A percentile compares a stretch with the other conserved stretches of the same genome.
These are phyloP conservation scores for Amaranthus tricolor DNA, from an alignment of 179 eudicot species.

Conservation along the genomic window DNA sequence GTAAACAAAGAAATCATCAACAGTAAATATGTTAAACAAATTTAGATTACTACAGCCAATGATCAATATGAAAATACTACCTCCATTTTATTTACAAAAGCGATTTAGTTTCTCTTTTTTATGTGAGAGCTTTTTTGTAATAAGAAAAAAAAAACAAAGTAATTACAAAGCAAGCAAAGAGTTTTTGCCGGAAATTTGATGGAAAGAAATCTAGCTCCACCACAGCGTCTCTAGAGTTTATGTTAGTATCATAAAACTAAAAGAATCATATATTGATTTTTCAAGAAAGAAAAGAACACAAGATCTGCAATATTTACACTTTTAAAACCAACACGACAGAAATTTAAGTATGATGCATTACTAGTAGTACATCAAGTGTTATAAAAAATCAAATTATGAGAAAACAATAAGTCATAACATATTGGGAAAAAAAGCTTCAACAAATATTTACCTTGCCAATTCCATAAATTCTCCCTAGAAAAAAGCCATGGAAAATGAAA, in stretches of 20 bases:
- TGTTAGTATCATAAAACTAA: too few relatives aligned
- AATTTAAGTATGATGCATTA: background rate
- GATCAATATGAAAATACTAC: background rate
- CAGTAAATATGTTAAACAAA: background rate
- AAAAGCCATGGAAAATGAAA: background rate
- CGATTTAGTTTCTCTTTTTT: too few relatives aligned
- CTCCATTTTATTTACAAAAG: too few relatives aligned
- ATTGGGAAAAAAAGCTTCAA: background rate
- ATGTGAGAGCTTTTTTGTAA: too few relatives aligned
- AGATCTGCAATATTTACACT: background rate
- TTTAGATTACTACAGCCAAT: background rate
- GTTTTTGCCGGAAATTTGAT: background rate
- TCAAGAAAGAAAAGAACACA: background rate
- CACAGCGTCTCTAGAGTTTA: background rate
- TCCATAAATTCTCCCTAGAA: background rate
- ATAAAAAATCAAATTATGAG: too few relatives aligned
- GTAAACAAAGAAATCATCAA: constrained; percentile 21
- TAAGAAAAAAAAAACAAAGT: too few relatives aligned
- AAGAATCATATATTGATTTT: background rate
- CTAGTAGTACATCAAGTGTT: background rate
- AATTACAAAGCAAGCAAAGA: background rate
- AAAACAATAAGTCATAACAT: background rate
- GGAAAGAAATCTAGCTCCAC: background rate
- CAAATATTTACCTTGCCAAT: background rate
- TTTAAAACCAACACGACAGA: background rate